phyloP scores from a whole-genome alignment of 768 basidiomycete species.

The Boletus vinaceobasis region DNA sequence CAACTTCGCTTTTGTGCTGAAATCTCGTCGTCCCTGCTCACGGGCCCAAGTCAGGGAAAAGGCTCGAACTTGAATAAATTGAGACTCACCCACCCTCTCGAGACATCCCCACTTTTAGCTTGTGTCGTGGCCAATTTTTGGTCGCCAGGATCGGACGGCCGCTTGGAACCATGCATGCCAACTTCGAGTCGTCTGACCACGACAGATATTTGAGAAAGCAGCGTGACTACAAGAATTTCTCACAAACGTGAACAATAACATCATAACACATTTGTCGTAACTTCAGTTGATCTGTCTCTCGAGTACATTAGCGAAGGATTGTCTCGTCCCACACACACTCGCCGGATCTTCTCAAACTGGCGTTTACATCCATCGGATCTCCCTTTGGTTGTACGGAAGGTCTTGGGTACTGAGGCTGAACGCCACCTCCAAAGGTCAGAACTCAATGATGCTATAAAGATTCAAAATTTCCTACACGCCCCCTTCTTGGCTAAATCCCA shows the following conservation, averaged over 20 bases:
- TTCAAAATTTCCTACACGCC: neutral
- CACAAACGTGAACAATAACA: neutral
- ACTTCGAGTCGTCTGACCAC: neutral
- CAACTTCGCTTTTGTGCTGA: neutral
- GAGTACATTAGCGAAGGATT: neutral
- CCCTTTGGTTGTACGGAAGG: neutral
- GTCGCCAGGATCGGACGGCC: neutral
- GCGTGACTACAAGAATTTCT: neutral
- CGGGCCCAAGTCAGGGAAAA: neutral
- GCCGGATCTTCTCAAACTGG: neutral
- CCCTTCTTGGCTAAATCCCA: neutral
- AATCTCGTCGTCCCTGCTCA: neutral
- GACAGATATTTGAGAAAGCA: neutral
- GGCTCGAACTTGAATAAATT: neutral
- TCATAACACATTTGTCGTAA: neutral
- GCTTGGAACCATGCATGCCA: neutral
- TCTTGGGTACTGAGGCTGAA: too few species aligned
- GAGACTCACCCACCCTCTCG: neutral
- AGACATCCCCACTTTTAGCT: neutral
- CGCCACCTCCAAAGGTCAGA: neutral
- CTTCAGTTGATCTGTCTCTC: neutral
- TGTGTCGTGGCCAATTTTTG: neutral
- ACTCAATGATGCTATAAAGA: neutral
- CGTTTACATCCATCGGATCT: neutral
- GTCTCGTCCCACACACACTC: neutral